Evolutionary conservation across 257 asterid genomes (phyloP).

Genomic region (Rubia yunnanensis): DNA sequence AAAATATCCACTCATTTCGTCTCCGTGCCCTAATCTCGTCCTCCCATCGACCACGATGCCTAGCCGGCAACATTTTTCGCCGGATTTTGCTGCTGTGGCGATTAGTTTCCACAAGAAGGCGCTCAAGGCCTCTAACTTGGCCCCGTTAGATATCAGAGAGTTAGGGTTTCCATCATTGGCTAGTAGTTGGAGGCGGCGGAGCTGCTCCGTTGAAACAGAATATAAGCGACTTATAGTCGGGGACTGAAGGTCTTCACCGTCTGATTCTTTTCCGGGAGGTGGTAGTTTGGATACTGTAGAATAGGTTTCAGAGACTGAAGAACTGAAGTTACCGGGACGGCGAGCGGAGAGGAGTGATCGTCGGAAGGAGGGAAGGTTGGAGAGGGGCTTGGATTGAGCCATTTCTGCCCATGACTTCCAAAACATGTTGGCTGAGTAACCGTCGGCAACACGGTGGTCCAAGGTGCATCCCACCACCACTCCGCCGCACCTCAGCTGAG

Average conservation of each 20-base stretch:
- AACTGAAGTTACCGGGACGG: slow-evolving; percentile 27
- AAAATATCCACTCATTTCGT: slow-evolving; percentile 27
- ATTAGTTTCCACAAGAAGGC: slow-evolving; percentile 62
- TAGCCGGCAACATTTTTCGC: slow-evolving; percentile 20
- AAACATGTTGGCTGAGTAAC: slow-evolving; percentile 69
- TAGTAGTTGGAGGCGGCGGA: slow-evolving; percentile 29
- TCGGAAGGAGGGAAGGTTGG: slow-evolving; percentile 45
- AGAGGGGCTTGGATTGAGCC: slow-evolving; percentile 29
- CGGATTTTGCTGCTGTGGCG: slow-evolving; percentile 9
- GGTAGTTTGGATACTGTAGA: slow-evolving; percentile 21
- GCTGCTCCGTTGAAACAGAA: slow-evolving; percentile 30
- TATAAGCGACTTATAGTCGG: slow-evolving; percentile 47
- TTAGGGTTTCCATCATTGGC: slow-evolving; percentile 23
- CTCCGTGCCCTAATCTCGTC: slow-evolving; percentile 19
- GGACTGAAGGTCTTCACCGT: not conserved
- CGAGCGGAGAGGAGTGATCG: slow-evolving; percentile 49
- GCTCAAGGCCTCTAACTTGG: slow-evolving; percentile 48
- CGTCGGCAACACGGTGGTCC: slow-evolving; percentile 65
- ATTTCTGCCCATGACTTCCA: slow-evolving; percentile 54
- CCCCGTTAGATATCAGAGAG: slow-evolving; percentile 16
- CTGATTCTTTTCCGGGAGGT: slow-evolving; percentile 5
- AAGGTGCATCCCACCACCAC: slow-evolving; percentile 54
- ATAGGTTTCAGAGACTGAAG: slow-evolving; percentile 28
- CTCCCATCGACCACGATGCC: slow-evolving; percentile 74
- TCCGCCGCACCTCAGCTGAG: slow-evolving; percentile 53